Conservation (phyloP, 2,329 filamentous ascomycete species). For the Colletotrichum tabaci region DNA sequence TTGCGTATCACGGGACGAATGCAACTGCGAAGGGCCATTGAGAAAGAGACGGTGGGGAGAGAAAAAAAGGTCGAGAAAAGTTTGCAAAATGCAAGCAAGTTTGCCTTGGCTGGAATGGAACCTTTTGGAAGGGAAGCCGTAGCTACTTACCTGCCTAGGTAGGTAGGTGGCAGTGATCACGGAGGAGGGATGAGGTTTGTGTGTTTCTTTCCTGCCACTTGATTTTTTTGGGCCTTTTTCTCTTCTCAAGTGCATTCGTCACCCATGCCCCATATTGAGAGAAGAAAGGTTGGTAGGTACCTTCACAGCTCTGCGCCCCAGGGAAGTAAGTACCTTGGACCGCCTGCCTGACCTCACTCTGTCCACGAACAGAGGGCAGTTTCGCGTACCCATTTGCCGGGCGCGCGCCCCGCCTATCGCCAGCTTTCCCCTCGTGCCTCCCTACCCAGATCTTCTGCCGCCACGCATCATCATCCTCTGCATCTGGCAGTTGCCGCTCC, state of each 20-base stretch:
- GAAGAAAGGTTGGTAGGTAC: not conserved
- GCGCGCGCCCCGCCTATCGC: conserved; percentile 23
- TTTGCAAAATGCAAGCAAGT: not conserved
- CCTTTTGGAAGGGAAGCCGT: not conserved
- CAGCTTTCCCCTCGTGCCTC: conserved; percentile 22
- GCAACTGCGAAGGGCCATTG: not conserved
- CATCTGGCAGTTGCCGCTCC: not conserved
- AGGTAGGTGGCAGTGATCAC: not conserved
- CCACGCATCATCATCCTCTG: conserved; percentile 10
- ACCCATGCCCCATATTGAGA: too few relatives aligned
- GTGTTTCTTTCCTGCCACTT: conserved; percentile 30
- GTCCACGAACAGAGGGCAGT: conserved; percentile 16
- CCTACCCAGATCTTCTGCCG: conserved; percentile 1
- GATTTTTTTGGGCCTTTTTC: conserved; percentile 4
- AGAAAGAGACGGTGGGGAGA: not conserved
- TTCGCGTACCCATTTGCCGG: conserved; percentile 20
- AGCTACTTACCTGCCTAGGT: too few relatives aligned
- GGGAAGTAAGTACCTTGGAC: conserved; percentile 20
- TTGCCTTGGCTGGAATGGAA: not conserved
- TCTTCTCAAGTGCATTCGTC: not conserved
- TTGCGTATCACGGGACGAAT: conserved; percentile 13
- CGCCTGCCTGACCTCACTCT: conserved; percentile 8
- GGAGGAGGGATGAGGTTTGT: not conserved
- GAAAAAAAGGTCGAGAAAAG: not conserved
- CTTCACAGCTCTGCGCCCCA: not conserved